Conservation (phyloP, 495 filamentous ascomycete genomes). For the Aspergillus campestris region DNA sequence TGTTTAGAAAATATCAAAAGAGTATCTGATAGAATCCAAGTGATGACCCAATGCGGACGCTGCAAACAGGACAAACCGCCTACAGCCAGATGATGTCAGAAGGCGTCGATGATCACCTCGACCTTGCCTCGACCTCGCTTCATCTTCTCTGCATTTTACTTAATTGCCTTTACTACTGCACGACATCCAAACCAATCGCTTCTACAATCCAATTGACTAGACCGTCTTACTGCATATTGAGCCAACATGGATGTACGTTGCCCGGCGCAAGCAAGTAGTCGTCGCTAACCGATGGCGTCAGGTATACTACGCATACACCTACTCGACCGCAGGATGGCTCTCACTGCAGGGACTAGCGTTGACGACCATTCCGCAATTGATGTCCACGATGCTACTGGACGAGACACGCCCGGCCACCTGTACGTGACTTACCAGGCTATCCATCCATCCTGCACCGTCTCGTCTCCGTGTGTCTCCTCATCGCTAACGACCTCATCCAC, state of each 20-base stretch:
- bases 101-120: no score
- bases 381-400: constrained; percentile 52
- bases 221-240: background rate
- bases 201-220: background rate
- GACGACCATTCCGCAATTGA: constrained; percentile 55
- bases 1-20: no score
- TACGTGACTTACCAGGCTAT: constrained; percentile 17
- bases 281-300: constrained; percentile 14
- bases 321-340: constrained; percentile 59
- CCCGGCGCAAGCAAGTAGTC: background rate
- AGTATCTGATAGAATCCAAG: no score
- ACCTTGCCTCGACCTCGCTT: no score
- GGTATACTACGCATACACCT: constrained; percentile 60
- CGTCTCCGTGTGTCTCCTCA: background rate
- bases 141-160: no score
- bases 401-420: constrained; percentile 48
- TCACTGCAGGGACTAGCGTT: constrained; percentile 57
- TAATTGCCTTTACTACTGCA: no score
- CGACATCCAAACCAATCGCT: no score
- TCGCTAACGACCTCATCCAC: background rate
- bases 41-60: no score
- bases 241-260: constrained; percentile 15
- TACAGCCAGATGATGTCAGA: no score
- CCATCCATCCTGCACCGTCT: background rate
- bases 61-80: no score